Percentiles rank a stretch among this genome's conserved stretches.
Conservation (phyloP, 352 stramenopile species). For the Globisporangium nunn region DNA sequence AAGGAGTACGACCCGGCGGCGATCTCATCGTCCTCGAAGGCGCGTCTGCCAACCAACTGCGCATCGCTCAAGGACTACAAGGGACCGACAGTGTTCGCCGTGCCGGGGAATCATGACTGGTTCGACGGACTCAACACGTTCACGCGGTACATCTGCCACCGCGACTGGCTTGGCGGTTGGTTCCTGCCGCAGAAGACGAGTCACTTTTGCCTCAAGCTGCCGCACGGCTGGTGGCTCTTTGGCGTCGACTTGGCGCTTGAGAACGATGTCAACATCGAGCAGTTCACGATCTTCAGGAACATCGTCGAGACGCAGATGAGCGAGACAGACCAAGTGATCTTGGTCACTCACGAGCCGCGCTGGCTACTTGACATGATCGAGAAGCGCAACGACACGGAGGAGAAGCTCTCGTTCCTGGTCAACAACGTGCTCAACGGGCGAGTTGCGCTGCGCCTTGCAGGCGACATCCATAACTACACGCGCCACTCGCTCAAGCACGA, state of each 20-base stretch:
- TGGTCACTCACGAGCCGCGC: constrained; percentile 89
- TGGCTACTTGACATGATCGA: constrained; percentile 90
- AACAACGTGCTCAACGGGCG: constrained; percentile 63
- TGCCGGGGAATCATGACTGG: constrained; percentile 92
- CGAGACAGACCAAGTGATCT: constrained; percentile 81
- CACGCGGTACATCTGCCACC: constrained; percentile 86
- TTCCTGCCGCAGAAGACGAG: constrained; percentile 88
- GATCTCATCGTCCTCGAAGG: constrained; percentile 81
- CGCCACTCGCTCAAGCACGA: constrained; percentile 52
- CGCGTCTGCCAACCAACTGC: constrained; percentile 38
- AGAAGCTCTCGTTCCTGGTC: constrained; percentile 77
- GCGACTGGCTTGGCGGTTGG: constrained; percentile 91
- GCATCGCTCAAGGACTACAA: constrained; percentile 51
- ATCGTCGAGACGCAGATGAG: constrained; percentile 72
- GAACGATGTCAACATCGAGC: constrained; percentile 90
- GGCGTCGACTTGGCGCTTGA: constrained; percentile 88
- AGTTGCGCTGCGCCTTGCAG: constrained; percentile 75
- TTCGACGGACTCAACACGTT: constrained; percentile 92
- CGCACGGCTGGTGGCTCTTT: constrained; percentile 90
- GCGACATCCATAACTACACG: constrained; percentile 93
- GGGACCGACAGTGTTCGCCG: constrained; percentile 68
- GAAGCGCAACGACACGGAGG: constrained; percentile 54
- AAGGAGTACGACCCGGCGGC: constrained; percentile 73
- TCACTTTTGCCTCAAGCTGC: constrained; percentile 89
- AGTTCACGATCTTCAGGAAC: constrained; percentile 90